Evolutionary conservation across 805 yeast genomes (phyloP), one percentile per base, ranked within the genome.

Genomic region (Debaryomyces castellii): DNA sequence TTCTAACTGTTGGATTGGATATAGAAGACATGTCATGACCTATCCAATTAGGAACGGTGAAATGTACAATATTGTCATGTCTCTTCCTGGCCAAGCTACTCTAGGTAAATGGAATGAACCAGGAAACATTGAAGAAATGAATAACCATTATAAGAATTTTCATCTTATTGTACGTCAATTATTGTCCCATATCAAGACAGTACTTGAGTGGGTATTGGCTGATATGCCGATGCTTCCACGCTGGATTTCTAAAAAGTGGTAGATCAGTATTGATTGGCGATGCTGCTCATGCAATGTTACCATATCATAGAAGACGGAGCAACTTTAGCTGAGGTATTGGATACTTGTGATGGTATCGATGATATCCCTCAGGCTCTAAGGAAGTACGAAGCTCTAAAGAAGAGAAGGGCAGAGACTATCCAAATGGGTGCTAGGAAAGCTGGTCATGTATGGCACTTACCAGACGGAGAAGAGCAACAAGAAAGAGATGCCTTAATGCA

Each of bases 281-380:
- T 44, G 59, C 72, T 0, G 55, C 60, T 18, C 72, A 67, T 46
- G 67, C 71, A 9, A 67, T 66, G 45, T 58, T 67, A 22, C 69
- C 69, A 11, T 64, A 64, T 49, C 52, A 49, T 63, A 37, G 69
- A 63, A 46, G 69, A 63, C 48, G 67, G 66, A 11, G 68, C 64
- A 2, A 63, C 57, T 8, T 44, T 63, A 24, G 57, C 62, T 14
- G 57, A 48, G 21, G 52, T 45, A 23, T 41, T 50, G 17, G 42
- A 51, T 12, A 39, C 54, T 22, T 47, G 63, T 14, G 39, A 43
- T 8, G 44, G 50, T 17, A 49, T 52, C 22, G 51, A 53, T 12
- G 27, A 45, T 25, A 57, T 50, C 30, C 23, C 30, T 9, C 59
- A 61, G 32, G 46, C 63, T 23, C 43, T 41, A 47, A 44, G 37